Conservation (phyloP, 2,329 filamentous ascomycete genomes). For the Monosporascus sp. region DNA sequence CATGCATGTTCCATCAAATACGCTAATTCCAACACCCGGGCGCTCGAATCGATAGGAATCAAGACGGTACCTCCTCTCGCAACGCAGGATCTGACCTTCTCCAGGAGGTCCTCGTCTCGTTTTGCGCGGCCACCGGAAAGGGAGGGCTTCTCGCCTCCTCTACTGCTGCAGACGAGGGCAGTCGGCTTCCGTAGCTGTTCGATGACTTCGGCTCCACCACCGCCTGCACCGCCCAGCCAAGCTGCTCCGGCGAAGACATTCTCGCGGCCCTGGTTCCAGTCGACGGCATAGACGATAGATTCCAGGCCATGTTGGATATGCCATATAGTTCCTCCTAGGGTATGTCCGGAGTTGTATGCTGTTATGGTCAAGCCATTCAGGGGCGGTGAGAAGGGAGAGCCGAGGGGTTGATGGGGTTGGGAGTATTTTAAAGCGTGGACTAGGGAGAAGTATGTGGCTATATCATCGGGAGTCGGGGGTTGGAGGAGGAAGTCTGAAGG, state of each 20-base stretch:
- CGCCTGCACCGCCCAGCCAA: slow-evolving; percentile 80
- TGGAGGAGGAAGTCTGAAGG: slow-evolving; percentile 54
- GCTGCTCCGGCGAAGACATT: slow-evolving; percentile 91
- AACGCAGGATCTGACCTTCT: slow-evolving; percentile 74
- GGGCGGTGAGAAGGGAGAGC: slow-evolving; percentile 82
- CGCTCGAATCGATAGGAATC: slow-evolving; percentile 91
- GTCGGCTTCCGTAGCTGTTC: slow-evolving; percentile 92
- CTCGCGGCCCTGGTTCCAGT: slow-evolving; percentile 97
- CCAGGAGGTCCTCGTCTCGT: slow-evolving; percentile 78
- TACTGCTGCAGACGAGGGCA: slow-evolving; percentile 85
- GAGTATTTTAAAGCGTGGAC: slow-evolving; percentile 95
- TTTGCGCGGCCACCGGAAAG: slow-evolving; percentile 69
- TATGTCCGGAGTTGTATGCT: slow-evolving; percentile 94
- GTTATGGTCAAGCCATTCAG: slow-evolving; percentile 90
- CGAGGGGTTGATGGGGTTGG: slow-evolving; percentile 85
- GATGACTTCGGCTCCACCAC: slow-evolving; percentile 81
- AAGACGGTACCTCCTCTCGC: slow-evolving; percentile 82
- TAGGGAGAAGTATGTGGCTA: slow-evolving; percentile 83
- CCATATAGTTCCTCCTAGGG: slow-evolving; percentile 96
- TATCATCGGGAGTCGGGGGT: slow-evolving; percentile 80
- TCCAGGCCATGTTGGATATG: slow-evolving; percentile 96
- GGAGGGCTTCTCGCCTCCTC: slow-evolving; percentile 68
- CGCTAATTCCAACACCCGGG: slow-evolving; percentile 85
- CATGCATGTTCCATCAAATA: slow-evolving; percentile 92
- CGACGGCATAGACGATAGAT: slow-evolving; percentile 93